Conservation (phyloP, 2,329 filamentous ascomycete species). For the Fusarium brachygibbosum region DNA sequence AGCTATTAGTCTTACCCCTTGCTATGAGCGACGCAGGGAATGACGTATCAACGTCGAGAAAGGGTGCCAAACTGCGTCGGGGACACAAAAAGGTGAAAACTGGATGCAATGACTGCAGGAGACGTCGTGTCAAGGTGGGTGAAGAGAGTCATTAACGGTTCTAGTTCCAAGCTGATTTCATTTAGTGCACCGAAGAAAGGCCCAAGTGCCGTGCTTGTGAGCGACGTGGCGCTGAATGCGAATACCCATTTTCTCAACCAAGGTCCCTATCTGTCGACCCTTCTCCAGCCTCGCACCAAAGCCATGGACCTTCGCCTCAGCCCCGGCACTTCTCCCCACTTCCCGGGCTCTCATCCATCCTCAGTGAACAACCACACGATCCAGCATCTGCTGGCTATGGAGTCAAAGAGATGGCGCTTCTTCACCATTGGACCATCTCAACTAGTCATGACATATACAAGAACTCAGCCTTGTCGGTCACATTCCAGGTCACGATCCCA, state of each 20-base stretch:
- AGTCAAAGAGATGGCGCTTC: conserved; percentile 1
- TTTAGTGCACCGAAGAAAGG: conserved; percentile 9
- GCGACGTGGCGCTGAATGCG: conserved; percentile 9
- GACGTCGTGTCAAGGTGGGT: conserved; percentile 19
- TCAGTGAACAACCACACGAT: not conserved
- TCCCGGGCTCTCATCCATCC: not conserved
- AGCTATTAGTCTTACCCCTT: not conserved
- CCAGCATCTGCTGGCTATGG: not conserved
- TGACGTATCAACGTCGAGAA: not conserved
- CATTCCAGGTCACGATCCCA: not conserved
- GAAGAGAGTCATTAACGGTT: too few species aligned
- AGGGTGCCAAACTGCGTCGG: conserved; percentile 1
- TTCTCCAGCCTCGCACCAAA: not conserved
- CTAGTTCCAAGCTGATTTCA: not conserved
- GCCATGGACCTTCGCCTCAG: not conserved
- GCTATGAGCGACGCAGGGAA: not conserved
- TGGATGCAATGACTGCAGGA: conserved; percentile 14
- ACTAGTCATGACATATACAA: conserved; percentile 4
- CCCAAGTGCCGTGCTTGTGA: conserved; percentile 9
- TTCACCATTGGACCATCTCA: conserved; percentile 17
- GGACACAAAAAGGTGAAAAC: conserved; percentile 24
- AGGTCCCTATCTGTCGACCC: not conserved
- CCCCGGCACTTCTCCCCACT: not conserved
- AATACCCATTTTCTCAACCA: not conserved
- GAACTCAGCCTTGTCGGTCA: not conserved